Evolutionary conservation across 192 early-diverging fungal species (phyloP), one percentile per base, ranked within the genome.

Genomic region (Coemansia sp.): DNA sequence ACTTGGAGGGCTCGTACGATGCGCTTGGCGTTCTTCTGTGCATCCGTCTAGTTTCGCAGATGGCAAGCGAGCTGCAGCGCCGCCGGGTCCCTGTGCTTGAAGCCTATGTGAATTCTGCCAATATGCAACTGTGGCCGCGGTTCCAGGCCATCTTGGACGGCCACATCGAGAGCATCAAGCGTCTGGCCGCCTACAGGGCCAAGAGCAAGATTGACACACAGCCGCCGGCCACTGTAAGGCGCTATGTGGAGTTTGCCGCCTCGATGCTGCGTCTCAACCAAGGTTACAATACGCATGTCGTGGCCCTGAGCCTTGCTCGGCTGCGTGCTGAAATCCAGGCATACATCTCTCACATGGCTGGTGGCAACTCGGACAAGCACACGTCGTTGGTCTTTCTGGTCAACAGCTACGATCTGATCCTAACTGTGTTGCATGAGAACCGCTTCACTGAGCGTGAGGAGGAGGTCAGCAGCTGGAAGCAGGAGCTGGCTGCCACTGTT

Each of bases 81-180:
- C 93, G 80, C 12, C 67, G 51, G 11, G 87, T 96, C 0, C 95
- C 96, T 5, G 85, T 85, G 39, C 78, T 99, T 36, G 94, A 96
- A 60, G 88, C 85, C 71, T 99, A 93, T 66, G 86, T 90, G 41
- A 97, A 96, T 77, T 86, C 91, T 21, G 88, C 89, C 54, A 97
- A 96, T 72, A 99, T 98, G 91, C 76, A 93, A 21, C 82, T 99
- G 32, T 98, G 95, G 96, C 96, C 96, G 48, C 81, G 92, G 13
- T 93, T 92, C 71, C 88, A 89, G 63, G 71, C 84, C 16, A 81
- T 99, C 8, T 89, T 99, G 66, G 92, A 94, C 68, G 74, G 92
- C 74, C 96, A 99, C 71, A 90, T 95, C 9, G 95, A 99, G 62
- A 96, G 93, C 66, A 74, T 95, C 40, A 90, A 89, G 56, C 96